phyloP scores from a whole-genome alignment of 73 alveolate species.

The Paramecium tetraurelia region DNA sequence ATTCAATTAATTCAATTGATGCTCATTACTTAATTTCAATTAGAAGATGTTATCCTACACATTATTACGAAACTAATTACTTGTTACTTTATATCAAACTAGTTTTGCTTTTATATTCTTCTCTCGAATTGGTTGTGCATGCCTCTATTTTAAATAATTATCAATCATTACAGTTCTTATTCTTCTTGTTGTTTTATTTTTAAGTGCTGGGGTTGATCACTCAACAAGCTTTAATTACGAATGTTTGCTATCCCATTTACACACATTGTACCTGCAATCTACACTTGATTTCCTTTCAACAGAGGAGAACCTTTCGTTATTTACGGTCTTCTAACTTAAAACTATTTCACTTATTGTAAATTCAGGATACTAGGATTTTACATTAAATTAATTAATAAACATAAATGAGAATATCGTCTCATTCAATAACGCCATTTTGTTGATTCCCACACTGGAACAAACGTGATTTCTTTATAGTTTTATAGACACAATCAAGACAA shows the following conservation, averaged over 20 bases:
- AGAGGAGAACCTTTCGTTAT: constrained; percentile 16
- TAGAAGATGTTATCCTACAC: not conserved
- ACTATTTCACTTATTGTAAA: not conserved
- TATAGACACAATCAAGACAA: not conserved
- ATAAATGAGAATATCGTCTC: not conserved
- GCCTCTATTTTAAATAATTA: not conserved
- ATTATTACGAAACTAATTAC: not conserved
- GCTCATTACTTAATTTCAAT: not conserved
- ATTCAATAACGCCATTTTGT: not conserved
- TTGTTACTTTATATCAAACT: not conserved
- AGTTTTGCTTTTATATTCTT: not conserved
- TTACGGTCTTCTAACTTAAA: constrained; percentile 28
- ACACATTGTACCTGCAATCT: not conserved
- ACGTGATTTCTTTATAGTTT: not conserved
- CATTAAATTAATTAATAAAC: constrained; percentile 7
- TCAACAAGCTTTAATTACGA: not conserved
- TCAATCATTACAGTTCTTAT: not conserved
- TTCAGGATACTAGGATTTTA: constrained; percentile 6
- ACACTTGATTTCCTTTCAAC: not conserved
- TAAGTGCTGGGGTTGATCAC: not conserved
- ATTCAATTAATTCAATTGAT: not conserved
- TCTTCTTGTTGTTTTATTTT: not conserved
- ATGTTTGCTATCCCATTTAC: not conserved
- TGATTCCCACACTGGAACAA: not conserved
- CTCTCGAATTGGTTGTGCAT: not conserved